Conservation (phyloP, 768 basidiomycete genomes). For the Pulveroboletus ravenelii region DNA sequence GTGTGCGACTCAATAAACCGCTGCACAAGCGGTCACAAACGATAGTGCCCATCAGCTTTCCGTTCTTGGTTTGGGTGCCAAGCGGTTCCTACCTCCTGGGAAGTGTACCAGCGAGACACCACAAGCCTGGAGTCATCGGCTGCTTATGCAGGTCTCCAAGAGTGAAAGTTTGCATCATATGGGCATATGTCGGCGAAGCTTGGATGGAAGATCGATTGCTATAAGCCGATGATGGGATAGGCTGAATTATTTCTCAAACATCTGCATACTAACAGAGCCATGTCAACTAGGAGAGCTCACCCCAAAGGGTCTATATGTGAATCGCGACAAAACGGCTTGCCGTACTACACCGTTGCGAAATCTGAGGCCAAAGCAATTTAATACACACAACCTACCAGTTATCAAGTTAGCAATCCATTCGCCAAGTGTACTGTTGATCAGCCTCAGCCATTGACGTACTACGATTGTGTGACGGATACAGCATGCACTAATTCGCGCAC, state of each 20-base stretch:
- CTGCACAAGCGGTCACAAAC: background rate
- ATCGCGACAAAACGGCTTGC: background rate
- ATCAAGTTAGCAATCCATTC: background rate
- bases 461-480: constrained; percentile 1
- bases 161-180: constrained; percentile 39
- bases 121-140: constrained; percentile 40
- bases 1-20: background rate
- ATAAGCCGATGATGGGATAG: background rate
- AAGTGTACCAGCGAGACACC: constrained; percentile 40
- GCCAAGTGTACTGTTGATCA: background rate
- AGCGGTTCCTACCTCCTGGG: constrained; percentile 40
- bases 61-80: constrained; percentile 47
- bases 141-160: constrained; percentile 31
- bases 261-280: constrained; percentile 10
- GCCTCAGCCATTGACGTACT: background rate
- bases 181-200: constrained; percentile 13
- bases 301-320: constrained; percentile 5
- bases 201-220: background rate
- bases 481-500: constrained; percentile 43
- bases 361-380: background rate
- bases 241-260: constrained; percentile 3
- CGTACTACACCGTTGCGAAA: background rate
- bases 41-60: constrained; percentile 47
- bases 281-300: constrained; percentile 12
- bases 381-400: background rate